Base-by-base conservation (phyloP, 2,329 filamentous ascomycete genomes). In the Neonectria magnoliae region DNA sequence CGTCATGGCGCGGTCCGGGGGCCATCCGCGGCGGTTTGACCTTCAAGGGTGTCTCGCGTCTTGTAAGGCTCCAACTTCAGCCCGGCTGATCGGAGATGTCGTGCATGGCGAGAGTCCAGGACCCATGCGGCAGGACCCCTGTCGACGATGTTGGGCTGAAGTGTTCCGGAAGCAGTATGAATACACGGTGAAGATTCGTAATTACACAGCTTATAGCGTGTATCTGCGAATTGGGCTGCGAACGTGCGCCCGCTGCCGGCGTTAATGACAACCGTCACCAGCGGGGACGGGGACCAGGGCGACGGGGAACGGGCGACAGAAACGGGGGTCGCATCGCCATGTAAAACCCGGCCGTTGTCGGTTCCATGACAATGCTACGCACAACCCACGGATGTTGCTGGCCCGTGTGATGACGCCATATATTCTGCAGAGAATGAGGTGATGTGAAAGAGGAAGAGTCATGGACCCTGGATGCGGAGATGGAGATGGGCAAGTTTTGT, bases 71-170 rank as follows among this genome's bases (percentile, higher is more conserved):
- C 65, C 65, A 61, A 62, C 60, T 68, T 72, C 65, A 69, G 60
- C 67, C 65, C 65, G 66, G 64, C 62, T 50, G 66, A 66, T 69
- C 62, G 60, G 68, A 61, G 66, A 74, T 73, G 72, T 71, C 71
- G 65, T 73, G 71, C 71, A 74, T 68, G 57, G 66, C 68, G 64
- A 68, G 67, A 69, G 62, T 29, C 25, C 65, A 38, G 36, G 36
- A 64, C 53, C 70, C 70, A 71, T 71, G 63, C 53, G 62, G 66
- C 20, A 16, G 36, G 44, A 52, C 65, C 62, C 68, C 55, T 67
- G 70, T 62, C 45, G 29, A 53, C 48, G 10, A 3, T 29, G 31
- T n/a, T 20, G 31, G 29, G 56, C 33, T 58, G 56, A 20, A 13
- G 14, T n/a, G 36, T n/a, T n/a, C 36, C 36, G 36, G 36, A 38